Conservation (phyloP, 371 early-diverging fungal species). For the Saksenaea vasiformis region DNA sequence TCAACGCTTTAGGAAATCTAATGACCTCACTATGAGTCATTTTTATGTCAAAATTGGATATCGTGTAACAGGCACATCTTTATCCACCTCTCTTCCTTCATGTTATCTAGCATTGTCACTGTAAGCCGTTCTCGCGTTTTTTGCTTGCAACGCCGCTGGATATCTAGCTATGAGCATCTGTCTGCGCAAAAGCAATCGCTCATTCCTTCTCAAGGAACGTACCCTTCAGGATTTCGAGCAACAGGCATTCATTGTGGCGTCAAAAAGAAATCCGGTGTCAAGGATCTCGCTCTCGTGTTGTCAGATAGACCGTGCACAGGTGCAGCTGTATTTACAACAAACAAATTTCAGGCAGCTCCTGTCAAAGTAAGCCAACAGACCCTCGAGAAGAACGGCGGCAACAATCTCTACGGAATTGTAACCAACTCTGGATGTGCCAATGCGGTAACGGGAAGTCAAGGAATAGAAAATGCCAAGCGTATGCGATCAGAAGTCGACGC, state of each 20-base stretch:
- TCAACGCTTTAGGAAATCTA: too few species aligned
- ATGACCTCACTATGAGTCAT: background rate
- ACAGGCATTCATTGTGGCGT: constrained; percentile 77
- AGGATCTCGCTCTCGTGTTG: constrained; percentile 81
- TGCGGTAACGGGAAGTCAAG: constrained; percentile 91
- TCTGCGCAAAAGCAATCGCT: constrained; percentile 44
- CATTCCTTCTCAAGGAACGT: constrained; percentile 56
- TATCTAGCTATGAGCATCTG: constrained; percentile 30
- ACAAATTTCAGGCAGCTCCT: constrained; percentile 92
- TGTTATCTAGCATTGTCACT: background rate
- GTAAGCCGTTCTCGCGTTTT: background rate
- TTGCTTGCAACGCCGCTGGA: background rate
- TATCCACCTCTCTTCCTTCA: background rate
- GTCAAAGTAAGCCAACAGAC: constrained; percentile 75
- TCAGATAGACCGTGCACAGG: constrained; percentile 78
- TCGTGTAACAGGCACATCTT: background rate
- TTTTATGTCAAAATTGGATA: background rate
- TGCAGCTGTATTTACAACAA: constrained; percentile 92
- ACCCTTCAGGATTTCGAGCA: constrained; percentile 85
- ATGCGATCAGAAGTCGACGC: constrained; percentile 67
- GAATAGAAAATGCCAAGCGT: constrained; percentile 75
- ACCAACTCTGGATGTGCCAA: constrained; percentile 96
- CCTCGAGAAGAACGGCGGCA: constrained; percentile 49
- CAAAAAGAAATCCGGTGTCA: constrained; percentile 72
- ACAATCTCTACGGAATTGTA: constrained; percentile 68